Conservation (phyloP, 108 stramenopile species). For the Seminavis robusta region DNA sequence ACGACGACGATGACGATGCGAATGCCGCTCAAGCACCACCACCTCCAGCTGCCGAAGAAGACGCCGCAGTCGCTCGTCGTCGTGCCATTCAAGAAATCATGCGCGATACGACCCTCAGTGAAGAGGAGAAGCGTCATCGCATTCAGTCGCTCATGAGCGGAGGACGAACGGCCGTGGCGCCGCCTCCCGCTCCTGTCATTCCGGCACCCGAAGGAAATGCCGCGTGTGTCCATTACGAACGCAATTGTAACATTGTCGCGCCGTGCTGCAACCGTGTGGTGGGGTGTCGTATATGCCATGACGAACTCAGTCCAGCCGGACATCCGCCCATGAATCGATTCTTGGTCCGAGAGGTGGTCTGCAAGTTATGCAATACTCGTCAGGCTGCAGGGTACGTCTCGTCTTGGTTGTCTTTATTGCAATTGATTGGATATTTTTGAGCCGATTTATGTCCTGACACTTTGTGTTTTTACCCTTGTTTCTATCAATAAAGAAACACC, state of each 20-base stretch:
- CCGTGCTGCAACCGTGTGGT: slow-evolving; percentile 79
- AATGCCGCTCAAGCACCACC: slow-evolving; percentile 5
- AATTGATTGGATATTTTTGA: neutral
- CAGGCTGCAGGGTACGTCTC: slow-evolving; percentile 53
- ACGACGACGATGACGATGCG: neutral
- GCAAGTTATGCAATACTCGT: slow-evolving; percentile 70
- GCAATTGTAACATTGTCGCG: slow-evolving; percentile 76
- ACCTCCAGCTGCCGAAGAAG: slow-evolving; percentile 38
- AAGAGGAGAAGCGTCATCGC: slow-evolving; percentile 58
- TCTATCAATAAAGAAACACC: slow-evolving; percentile 46
- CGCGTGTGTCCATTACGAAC: slow-evolving; percentile 71
- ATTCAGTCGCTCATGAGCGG: slow-evolving; percentile 84
- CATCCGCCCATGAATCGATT: slow-evolving; percentile 79
- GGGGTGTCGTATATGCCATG: slow-evolving; percentile 89
- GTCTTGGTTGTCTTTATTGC: neutral
- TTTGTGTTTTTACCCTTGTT: too few species aligned
- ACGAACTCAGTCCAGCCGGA: slow-evolving; percentile 66
- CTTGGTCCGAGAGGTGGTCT: slow-evolving; percentile 71
- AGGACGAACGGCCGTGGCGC: slow-evolving; percentile 32
- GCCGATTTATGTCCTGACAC: neutral
- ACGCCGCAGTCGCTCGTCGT: slow-evolving; percentile 56
- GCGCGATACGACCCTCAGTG: slow-evolving; percentile 59
- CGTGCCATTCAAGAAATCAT: slow-evolving; percentile 75
- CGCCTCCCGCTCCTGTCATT: slow-evolving; percentile 34
- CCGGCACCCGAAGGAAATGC: slow-evolving; percentile 28